Conservation (phyloP, 257 asterid species). For the Phtheirospermum japonicum region DNA sequence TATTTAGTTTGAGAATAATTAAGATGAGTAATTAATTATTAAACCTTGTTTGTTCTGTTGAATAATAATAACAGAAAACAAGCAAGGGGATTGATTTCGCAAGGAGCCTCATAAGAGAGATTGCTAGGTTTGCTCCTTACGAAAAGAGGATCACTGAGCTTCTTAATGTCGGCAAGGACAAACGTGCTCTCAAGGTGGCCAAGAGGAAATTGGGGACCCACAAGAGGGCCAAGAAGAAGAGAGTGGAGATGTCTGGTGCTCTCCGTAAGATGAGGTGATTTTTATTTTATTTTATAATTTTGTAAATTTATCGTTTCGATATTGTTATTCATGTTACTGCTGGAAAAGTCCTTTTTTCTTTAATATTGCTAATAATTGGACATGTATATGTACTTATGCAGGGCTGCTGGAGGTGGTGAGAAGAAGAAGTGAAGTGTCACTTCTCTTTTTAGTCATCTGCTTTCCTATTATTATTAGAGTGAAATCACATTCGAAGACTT, state of each 20-base stretch:
- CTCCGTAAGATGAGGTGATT: conserved; percentile 65
- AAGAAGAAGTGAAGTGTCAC: conserved; percentile 76
- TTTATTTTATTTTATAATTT: neutral
- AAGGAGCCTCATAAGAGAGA: conserved; percentile 50
- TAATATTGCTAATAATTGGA: neutral
- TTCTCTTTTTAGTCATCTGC: too few species aligned
- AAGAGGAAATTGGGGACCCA: conserved; percentile 69
- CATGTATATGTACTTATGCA: conserved; percentile 31
- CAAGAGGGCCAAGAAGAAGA: conserved; percentile 70
- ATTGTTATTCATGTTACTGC: too few species aligned
- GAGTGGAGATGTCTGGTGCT: conserved; percentile 70
- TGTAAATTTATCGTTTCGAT: neutral
- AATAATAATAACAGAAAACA: conserved; percentile 38
- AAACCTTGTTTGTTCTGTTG: too few species aligned
- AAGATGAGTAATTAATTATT: too few species aligned
- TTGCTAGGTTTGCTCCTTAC: conserved; percentile 61
- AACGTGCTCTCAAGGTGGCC: conserved; percentile 57
- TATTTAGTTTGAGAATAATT: too few species aligned
- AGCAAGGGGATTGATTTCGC: conserved; percentile 50
- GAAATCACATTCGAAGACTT: conserved; percentile 24
- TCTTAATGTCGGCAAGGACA: conserved; percentile 59
- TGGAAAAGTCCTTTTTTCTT: neutral
- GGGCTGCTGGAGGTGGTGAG: conserved; percentile 95
- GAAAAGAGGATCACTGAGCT: conserved; percentile 67
- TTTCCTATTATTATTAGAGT: conserved; percentile 17